Conservation (phyloP, 1,284 basidiomycete genomes). For the Hemileia vastatrix region DNA sequence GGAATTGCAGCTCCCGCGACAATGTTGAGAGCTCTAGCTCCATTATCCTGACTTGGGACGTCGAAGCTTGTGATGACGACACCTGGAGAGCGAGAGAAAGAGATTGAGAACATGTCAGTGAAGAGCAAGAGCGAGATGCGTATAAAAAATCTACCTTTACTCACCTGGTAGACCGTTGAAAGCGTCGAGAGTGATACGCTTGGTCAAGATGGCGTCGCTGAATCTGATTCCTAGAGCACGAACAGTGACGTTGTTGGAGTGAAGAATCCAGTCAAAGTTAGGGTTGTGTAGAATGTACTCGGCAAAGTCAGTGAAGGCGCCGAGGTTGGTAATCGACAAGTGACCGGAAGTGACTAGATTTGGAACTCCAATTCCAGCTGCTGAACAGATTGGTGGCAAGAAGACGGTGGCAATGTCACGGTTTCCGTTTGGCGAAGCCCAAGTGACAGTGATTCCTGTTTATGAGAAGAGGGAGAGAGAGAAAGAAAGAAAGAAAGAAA, state of each 20-base stretch:
- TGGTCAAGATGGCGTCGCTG: slow-evolving; percentile 56
- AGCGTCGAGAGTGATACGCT: slow-evolving; percentile 59
- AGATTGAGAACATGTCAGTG: too few relatives aligned
- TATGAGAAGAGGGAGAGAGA: slow-evolving; percentile 50
- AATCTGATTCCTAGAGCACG: slow-evolving; percentile 62
- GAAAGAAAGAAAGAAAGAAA: not conserved
- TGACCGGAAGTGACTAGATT: slow-evolving; percentile 44
- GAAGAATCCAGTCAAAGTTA: slow-evolving; percentile 62
- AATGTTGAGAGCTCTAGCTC: slow-evolving; percentile 60
- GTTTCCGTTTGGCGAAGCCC: too few relatives aligned
- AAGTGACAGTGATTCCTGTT: slow-evolving; percentile 53
- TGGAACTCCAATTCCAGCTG: slow-evolving; percentile 59
- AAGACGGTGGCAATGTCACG: slow-evolving; percentile 58
- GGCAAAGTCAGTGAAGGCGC: slow-evolving; percentile 57
- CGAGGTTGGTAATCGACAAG: slow-evolving; percentile 39
- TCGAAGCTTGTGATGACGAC: slow-evolving; percentile 58
- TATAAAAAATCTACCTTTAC: too few relatives aligned
- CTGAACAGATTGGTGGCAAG: slow-evolving; percentile 60
- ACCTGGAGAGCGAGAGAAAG: slow-evolving; percentile 28
- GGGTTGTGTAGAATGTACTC: slow-evolving; percentile 59
- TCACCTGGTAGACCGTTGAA: slow-evolving; percentile 61
- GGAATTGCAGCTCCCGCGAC: slow-evolving; percentile 60
- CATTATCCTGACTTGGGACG: slow-evolving; percentile 48
- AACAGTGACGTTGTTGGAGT: slow-evolving; percentile 55
- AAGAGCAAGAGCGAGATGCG: not conserved